phyloP scores from a whole-genome alignment of 2,329 filamentous ascomycete genomes.

The Fusarium chuoi region DNA sequence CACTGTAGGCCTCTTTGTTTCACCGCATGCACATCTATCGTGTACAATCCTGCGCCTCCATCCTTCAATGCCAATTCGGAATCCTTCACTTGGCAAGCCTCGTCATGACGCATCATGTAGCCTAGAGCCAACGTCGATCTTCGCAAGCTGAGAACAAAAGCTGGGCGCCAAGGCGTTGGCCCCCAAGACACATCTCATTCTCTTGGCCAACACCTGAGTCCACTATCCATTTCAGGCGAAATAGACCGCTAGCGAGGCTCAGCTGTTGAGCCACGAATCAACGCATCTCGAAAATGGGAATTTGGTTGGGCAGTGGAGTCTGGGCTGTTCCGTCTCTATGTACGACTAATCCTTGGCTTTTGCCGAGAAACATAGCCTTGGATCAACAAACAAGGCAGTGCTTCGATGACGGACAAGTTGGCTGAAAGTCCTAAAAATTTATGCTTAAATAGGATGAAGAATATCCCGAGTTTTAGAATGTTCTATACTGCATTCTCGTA shows the following conservation, averaged over 20 bases:
- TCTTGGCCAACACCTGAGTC: background rate
- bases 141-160: background rate
- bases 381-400: background rate
- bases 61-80: background rate
- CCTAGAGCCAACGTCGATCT: background rate
- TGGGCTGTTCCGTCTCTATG: background rate
- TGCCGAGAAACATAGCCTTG: background rate
- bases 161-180: background rate
- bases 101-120: background rate
- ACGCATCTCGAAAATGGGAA: background rate
- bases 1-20: accelerated
- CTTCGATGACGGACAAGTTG: too few species aligned
- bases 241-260: background rate
- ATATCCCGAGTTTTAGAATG: accelerated
- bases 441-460: background rate
- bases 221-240: background rate
- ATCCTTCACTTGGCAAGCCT: background rate
- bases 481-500: accelerated
- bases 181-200: background rate
- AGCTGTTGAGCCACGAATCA: background rate
- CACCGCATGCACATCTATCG: background rate
- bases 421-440: background rate
- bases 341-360: background rate
- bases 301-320: background rate
- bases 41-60: background rate